phyloP scores from a whole-genome alignment of 202 grass and related monocot genomes.

The Musa balbisiana region DNA sequence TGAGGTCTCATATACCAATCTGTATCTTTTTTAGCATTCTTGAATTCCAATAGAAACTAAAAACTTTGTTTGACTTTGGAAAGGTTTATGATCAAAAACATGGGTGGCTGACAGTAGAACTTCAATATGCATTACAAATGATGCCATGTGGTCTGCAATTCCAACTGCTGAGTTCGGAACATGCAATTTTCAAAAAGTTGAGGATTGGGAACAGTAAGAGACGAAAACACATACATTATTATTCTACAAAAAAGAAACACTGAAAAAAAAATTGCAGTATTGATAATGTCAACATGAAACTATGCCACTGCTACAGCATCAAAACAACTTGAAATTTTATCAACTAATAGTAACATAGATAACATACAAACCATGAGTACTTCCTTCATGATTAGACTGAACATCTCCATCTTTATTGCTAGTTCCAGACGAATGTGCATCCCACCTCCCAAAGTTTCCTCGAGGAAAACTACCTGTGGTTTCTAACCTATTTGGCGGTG shows the following conservation, averaged over 20 bases:
- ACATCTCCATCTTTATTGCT: conserved; percentile 56
- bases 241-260: neutral
- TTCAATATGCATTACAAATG: too few relatives aligned
- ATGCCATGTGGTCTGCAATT: too few relatives aligned
- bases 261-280: neutral
- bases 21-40: too few relatives aligned
- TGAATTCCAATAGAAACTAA: too few relatives aligned
- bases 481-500: conserved; percentile 18
- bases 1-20: too few relatives aligned
- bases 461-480: conserved; percentile 36
- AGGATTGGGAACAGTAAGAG: too few relatives aligned
- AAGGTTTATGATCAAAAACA: too few relatives aligned
- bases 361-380: conserved; percentile 40
- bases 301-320: neutral
- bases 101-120: too few relatives aligned
- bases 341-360: neutral
- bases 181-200: too few relatives aligned
- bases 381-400: conserved; percentile 39
- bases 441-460: conserved; percentile 61
- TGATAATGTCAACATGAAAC: neutral
- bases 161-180: too few relatives aligned
- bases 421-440: conserved; percentile 55
- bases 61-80: too few relatives aligned
- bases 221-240: too few relatives aligned
- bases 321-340: neutral